Base-by-base conservation (phyloP, 1,139 yeast species). In the Magnusiomyces tetraspermus region DNA sequence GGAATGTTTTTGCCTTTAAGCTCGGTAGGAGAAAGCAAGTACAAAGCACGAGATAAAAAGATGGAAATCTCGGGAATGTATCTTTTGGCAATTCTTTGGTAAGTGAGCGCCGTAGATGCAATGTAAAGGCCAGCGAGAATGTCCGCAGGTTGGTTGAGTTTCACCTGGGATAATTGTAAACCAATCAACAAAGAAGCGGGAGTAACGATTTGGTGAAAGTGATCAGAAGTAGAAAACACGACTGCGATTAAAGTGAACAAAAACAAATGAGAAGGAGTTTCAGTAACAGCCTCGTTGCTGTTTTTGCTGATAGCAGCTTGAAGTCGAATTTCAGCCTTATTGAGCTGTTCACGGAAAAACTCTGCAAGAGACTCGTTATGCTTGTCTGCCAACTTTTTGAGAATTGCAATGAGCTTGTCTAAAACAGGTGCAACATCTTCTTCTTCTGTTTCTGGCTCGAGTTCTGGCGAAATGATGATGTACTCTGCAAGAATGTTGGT, bases 171-270 rank as follows among this genome's bases (percentile, higher is more conserved):
- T 51, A 90, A 70, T 24, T 80, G 74, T 67, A 88, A 92, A 52
- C 83, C 79, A 73, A 89, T 80, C 46, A 88, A 68, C 42, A 92
- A 77, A 40, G 80, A 72, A 1, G 94, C 77, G 1, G 97, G 96
- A 0, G 97, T 89, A 3, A 83, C 90, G 19, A 92, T 84, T 58
- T 88, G 75, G 73, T 94, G 97, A 68, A 87, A 92, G 64, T 89
- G 94, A 73, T 94, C 99, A 0, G 98, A 92, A 0, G 97, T 87
- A 0, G 98, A 89, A 64, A 85, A 94, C 11, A 90, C 66, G 53
- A 76, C 72, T 10, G 97, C 97, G 56, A 89, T 75, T 23, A 88
- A 63, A 0, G 81, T 75, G 62, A 84, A 86, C 56, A 83, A 77
- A 4, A 86, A 70, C 55, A 89, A 68, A 64, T 89, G 95, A 28